Percentiles rank a stretch among this genome's conserved stretches.
These are phyloP conservation scores for Penicillium digitatum DNA, from an alignment of 2,329 filamentous ascomycete genomes.

Conservation along the genomic window DNA sequence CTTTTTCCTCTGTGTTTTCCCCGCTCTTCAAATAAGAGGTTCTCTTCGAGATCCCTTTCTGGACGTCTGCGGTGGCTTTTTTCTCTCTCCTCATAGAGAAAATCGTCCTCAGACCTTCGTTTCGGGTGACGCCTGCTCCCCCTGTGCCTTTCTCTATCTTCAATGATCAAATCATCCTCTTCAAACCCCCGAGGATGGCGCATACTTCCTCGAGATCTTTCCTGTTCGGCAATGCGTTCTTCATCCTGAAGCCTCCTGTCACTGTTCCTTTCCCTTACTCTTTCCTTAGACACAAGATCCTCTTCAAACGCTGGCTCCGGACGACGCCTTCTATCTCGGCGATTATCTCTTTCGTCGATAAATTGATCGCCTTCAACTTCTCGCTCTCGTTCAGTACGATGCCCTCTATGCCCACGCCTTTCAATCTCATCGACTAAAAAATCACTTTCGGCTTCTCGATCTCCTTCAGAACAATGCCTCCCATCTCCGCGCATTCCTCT, in stretches of 20 bases:
- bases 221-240: neutral
- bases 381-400: neutral
- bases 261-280: constrained; percentile 5
- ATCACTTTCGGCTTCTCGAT: constrained; percentile 24
- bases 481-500: neutral
- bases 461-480: neutral
- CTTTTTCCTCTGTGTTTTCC: constrained; percentile 10
- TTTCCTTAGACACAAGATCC: constrained; percentile 17
- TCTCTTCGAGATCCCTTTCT: neutral
- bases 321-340: constrained; percentile 11
- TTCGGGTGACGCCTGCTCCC: constrained; percentile 15
- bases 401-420: neutral
- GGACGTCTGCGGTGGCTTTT: neutral
- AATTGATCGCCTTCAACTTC: constrained; percentile 29
- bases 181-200: neutral
- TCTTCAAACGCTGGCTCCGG: constrained; percentile 23
- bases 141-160: constrained; percentile 1
- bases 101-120: constrained; percentile 16
- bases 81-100: neutral
- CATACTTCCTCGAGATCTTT: neutral
- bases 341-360: neutral
- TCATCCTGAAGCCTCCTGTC: constrained; percentile 6
- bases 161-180: neutral
- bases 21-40: neutral
- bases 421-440: constrained; percentile 30